Percentiles rank a stretch among this genome's conserved stretches.
These are phyloP conservation scores for Eucalyptus tenuipes DNA, from an alignment of 345 rosid genomes.

Conservation along the genomic window DNA sequence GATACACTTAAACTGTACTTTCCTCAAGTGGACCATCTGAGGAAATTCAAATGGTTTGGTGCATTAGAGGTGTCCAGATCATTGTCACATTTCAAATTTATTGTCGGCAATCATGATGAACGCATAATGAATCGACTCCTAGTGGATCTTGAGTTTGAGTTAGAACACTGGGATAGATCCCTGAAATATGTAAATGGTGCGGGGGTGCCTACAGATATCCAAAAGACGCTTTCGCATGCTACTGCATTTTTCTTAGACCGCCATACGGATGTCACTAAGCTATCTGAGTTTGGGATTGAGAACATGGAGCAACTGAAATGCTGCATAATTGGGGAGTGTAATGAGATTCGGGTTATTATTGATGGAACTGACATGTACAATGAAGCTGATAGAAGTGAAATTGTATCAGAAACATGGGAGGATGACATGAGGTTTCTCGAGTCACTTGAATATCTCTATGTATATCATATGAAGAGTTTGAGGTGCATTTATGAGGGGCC, in stretches of 20 bases:
- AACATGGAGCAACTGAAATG: background rate
- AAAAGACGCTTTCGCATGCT: fast-evolving
- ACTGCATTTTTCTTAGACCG: background rate
- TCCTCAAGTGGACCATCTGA: too few species aligned
- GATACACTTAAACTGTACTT: too few species aligned
- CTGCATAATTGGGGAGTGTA: background rate
- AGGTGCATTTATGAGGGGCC: background rate
- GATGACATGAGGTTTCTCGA: fast-evolving
- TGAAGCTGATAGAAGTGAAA: background rate
- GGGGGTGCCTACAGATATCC: background rate
- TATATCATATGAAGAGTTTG: background rate
- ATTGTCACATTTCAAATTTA: too few species aligned
- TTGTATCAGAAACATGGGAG: background rate
- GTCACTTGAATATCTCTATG: background rate
- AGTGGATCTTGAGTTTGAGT: too few species aligned
- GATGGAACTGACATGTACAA: too few species aligned
- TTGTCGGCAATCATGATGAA: too few species aligned
- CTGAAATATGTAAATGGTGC: background rate
- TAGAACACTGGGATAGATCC: background rate
- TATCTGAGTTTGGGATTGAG: background rate
- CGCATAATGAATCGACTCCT: fast-evolving
- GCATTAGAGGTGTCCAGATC: fast-evolving
- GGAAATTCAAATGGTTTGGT: too few species aligned
- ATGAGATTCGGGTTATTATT: too few species aligned
- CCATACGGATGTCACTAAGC: background rate